These are phyloP conservation scores for Wickerhamomyces canadensis DNA, from an alignment of 805 yeast genomes.

Conservation along the genomic window DNA sequence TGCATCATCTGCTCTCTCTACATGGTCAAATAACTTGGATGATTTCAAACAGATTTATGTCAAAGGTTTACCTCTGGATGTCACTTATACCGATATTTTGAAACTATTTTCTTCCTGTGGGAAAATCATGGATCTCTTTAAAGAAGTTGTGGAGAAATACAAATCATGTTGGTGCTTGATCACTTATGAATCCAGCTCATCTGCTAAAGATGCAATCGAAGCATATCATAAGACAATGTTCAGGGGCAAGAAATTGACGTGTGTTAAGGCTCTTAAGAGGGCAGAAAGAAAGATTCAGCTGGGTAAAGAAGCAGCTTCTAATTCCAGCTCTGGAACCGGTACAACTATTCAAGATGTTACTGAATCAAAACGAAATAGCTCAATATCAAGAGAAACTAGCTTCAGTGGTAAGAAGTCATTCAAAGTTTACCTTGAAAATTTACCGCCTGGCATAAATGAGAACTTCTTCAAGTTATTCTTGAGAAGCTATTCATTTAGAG, in stretches of 20 bases:
- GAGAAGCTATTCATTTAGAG: slow-evolving; percentile 18
- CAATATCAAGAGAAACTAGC: no score
- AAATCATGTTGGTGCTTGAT: slow-evolving; percentile 41
- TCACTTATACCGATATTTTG: slow-evolving; percentile 35
- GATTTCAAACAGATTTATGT: slow-evolving; percentile 36
- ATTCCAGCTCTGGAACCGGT: no score
- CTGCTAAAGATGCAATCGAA: slow-evolving; percentile 39
- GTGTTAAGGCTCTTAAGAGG: slow-evolving; percentile 25
- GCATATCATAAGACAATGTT: slow-evolving; percentile 24
- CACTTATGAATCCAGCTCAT: slow-evolving; percentile 39
- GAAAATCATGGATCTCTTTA: slow-evolving; percentile 42
- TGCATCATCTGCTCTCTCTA: slow-evolving; percentile 1
- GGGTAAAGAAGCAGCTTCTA: neutral
- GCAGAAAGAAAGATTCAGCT: slow-evolving; percentile 14
- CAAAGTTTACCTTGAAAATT: slow-evolving; percentile 20
- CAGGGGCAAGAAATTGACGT: slow-evolving; percentile 24
- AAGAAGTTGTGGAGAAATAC: slow-evolving; percentile 38
- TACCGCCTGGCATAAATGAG: slow-evolving; percentile 22
- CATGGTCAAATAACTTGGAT: no score
- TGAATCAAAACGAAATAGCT: neutral
- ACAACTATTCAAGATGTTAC: no score
- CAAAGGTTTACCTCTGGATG: slow-evolving; percentile 38
- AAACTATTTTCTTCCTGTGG: slow-evolving; percentile 43
- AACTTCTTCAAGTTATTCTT: slow-evolving; percentile 24
- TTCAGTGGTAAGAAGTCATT: neutral